phyloP scores from a whole-genome alignment of 2,329 filamentous ascomycete species.

The Aplosporella prunicola region DNA sequence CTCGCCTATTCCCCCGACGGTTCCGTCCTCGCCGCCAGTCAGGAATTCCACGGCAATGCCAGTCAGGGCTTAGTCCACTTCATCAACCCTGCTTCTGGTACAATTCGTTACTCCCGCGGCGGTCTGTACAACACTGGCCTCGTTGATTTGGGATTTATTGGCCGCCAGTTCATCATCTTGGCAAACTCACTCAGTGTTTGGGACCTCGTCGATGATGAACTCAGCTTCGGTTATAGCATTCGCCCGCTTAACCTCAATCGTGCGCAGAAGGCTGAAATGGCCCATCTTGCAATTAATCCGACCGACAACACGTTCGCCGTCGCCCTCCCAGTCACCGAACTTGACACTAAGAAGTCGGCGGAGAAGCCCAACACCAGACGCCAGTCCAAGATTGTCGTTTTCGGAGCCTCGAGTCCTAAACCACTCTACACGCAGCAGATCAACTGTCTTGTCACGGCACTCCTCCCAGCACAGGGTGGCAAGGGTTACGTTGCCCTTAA shows the following conservation, averaged over 20 bases:
- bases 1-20: conserved; percentile 57
- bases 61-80: conserved; percentile 60
- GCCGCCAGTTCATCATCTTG: conserved; percentile 64
- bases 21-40: conserved; percentile 25
- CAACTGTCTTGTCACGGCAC: conserved; percentile 51
- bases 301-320: conserved; percentile 36
- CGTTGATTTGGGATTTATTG: conserved; percentile 60
- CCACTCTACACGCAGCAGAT: conserved; percentile 49
- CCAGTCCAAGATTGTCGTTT: conserved; percentile 51
- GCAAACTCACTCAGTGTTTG: conserved; percentile 68
- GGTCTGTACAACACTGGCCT: conserved; percentile 58
- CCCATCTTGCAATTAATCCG: conserved; percentile 63
- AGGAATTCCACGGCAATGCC: conserved; percentile 25
- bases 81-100: conserved; percentile 62
- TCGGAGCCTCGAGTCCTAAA: conserved; percentile 50
- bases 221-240: conserved; percentile 57
- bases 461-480: conserved; percentile 54
- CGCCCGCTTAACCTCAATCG: conserved; percentile 31
- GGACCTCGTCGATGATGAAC: conserved; percentile 70
- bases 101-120: conserved; percentile 56
- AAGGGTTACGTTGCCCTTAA: conserved; percentile 71
- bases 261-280: conserved; percentile 31
- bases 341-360: conserved; percentile 13
- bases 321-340: conserved; percentile 28
- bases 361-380: conserved; percentile 21